phyloP scores from a whole-genome alignment of 1,284 basidiomycete species.

The Ceratobasidium sp. region DNA sequence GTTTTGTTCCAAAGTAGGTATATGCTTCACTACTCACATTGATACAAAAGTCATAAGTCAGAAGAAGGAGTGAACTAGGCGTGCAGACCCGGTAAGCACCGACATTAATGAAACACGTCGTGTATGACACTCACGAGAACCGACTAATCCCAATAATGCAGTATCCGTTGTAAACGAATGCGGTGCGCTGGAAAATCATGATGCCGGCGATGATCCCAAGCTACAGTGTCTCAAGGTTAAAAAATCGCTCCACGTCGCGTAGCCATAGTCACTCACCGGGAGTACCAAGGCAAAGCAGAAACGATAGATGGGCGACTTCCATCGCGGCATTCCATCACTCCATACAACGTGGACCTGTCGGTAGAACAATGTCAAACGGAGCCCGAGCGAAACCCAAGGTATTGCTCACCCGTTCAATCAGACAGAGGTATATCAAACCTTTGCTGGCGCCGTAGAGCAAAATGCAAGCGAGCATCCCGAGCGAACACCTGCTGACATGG shows the following conservation, averaged over 20 bases:
- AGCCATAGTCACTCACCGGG: slow-evolving; percentile 10
- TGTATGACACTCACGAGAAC: slow-evolving; percentile 15
- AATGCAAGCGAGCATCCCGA: slow-evolving; percentile 28
- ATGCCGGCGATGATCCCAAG: slow-evolving; percentile 28
- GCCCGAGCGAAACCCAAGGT: slow-evolving; percentile 6
- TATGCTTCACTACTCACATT: slow-evolving; percentile 18
- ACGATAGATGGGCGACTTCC: slow-evolving; percentile 31
- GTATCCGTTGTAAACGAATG: slow-evolving; percentile 38
- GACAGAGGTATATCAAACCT: slow-evolving; percentile 33
- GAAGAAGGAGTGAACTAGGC: slow-evolving; percentile 32
- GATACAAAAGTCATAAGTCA: slow-evolving; percentile 35
- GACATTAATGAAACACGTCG: neutral
- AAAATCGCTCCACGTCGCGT: too few relatives aligned
- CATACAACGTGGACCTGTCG: slow-evolving; percentile 28
- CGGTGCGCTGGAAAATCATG: slow-evolving; percentile 30
- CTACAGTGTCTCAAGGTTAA: neutral
- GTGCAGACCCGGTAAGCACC: neutral
- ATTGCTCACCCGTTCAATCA: slow-evolving; percentile 23
- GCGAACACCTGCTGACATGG: slow-evolving; percentile 14
- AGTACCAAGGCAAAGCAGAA: slow-evolving; percentile 35
- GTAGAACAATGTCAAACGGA: neutral
- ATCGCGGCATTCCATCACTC: slow-evolving; percentile 35
- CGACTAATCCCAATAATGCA: slow-evolving; percentile 33
- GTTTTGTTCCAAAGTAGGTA: neutral
- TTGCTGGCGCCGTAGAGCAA: slow-evolving; percentile 34